A percentile compares a stretch with the other conserved stretches of the same genome.
Conservation (phyloP, 768 basidiomycete genomes). For the Naganishia kalamii region DNA sequence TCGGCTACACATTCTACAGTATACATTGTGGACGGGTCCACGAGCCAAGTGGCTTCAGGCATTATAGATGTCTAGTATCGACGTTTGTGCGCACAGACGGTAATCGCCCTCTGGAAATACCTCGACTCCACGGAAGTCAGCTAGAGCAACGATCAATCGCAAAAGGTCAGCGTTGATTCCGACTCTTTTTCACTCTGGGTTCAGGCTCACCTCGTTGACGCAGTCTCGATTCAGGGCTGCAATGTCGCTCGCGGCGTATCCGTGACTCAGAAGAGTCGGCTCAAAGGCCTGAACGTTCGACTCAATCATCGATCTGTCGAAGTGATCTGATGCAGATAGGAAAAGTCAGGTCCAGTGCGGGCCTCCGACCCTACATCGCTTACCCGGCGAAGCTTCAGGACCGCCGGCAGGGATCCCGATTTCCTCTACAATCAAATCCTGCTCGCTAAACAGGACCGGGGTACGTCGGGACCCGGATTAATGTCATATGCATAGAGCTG, state of each 20-base stretch:
- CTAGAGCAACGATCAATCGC: conserved; percentile 1
- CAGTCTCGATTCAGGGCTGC: conserved; percentile 16
- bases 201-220: conserved; percentile 29
- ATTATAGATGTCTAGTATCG: neutral
- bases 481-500: neutral
- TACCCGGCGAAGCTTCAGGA: conserved; percentile 7
- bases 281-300: conserved; percentile 14
- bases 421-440: conserved; percentile 20
- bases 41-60: too few species aligned
- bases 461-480: neutral
- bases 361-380: neutral
- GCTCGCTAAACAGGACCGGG: neutral
- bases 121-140: conserved; percentile 24
- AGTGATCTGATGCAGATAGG: conserved; percentile 4
- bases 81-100: conserved; percentile 35
- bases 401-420: conserved; percentile 20
- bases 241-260: conserved; percentile 21
- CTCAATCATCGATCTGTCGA: conserved; percentile 14
- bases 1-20: too few species aligned
- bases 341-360: neutral
- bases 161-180: too few species aligned
- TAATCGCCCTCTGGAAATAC: conserved; percentile 35
- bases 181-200: neutral
- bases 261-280: conserved; percentile 18
- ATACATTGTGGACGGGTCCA: too few species aligned